These are phyloP conservation scores for Solanum chilense DNA, from an alignment of 257 asterid species.

Conservation along the genomic window DNA sequence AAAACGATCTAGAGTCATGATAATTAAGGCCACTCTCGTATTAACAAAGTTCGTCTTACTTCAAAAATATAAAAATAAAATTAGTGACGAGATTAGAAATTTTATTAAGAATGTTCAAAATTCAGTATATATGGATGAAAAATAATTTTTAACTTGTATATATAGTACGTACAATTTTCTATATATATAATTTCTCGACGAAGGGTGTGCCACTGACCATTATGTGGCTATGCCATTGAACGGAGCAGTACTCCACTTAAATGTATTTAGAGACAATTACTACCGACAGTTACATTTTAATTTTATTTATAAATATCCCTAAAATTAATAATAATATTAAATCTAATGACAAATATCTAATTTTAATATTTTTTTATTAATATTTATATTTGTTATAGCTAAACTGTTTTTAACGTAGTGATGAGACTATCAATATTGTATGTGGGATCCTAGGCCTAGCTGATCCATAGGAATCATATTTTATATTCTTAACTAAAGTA, in stretches of 20 bases:
- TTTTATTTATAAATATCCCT: too few relatives aligned
- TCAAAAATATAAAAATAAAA: neutral
- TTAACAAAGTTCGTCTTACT: neutral
- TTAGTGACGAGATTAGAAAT: rapidly evolving
- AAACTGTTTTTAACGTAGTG: too few relatives aligned
- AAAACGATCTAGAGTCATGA: neutral
- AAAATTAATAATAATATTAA: too few relatives aligned
- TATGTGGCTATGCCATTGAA: neutral
- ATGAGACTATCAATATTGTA: neutral
- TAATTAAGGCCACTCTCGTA: neutral
- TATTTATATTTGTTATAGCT: too few relatives aligned
- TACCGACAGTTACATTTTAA: too few relatives aligned
- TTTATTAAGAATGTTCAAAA: too few relatives aligned
- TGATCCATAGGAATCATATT: slow-evolving; percentile 36
- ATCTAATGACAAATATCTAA: too few relatives aligned
- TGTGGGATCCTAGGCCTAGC: too few relatives aligned
- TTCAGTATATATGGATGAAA: too few relatives aligned
- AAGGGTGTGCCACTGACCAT: neutral
- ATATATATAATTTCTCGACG: too few relatives aligned
- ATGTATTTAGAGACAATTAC: neutral
- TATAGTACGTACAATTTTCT: neutral
- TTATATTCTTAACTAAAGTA: slow-evolving; percentile 7
- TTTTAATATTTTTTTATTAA: too few relatives aligned
- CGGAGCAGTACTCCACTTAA: neutral
- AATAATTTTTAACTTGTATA: neutral